Percentiles rank a stretch among this genome's conserved stretches.
Evolutionary conservation across 2,329 filamentous ascomycete species (phyloP).

Genomic region (Aspergillus fumigatus): DNA sequence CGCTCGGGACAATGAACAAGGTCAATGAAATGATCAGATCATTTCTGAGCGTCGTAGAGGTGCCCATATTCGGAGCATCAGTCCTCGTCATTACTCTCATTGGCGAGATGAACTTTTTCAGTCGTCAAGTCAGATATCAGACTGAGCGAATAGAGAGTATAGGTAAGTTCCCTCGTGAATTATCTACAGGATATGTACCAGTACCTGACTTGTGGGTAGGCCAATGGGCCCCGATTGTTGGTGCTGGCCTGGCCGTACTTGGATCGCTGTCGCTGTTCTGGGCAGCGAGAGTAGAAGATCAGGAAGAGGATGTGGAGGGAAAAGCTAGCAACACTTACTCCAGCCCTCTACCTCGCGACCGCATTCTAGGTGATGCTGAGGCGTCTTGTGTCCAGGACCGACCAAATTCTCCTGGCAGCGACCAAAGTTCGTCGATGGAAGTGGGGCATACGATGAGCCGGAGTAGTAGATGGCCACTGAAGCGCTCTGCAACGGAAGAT

Average conservation of each 20-base stretch:
- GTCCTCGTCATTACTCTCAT: not conserved
- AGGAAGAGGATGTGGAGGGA: constrained; percentile 29
- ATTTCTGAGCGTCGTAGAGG: constrained; percentile 45
- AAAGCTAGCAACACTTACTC: constrained; percentile 39
- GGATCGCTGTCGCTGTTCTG: constrained; percentile 57
- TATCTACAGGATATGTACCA: constrained; percentile 38
- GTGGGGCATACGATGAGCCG: not conserved
- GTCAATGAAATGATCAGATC: constrained; percentile 34
- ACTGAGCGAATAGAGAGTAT: not conserved
- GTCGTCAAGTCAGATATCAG: not conserved
- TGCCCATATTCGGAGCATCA: constrained; percentile 54
- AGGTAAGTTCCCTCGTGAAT: not conserved
- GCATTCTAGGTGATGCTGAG: not conserved
- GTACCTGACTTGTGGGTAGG: constrained; percentile 13
- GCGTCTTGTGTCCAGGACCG: not conserved
- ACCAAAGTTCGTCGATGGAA: not conserved
- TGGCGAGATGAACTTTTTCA: not conserved
- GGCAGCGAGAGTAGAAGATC: constrained; percentile 30
- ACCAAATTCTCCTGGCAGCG: not conserved
- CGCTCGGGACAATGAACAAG: constrained; percentile 45
- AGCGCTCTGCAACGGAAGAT: not conserved
- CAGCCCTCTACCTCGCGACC: not conserved
- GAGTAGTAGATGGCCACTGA: not conserved
- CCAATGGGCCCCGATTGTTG: constrained; percentile 41
- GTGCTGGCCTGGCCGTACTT: constrained; percentile 53